These are phyloP conservation scores for Panellus pusillus DNA, from an alignment of 768 basidiomycete genomes.

Conservation along the genomic window DNA sequence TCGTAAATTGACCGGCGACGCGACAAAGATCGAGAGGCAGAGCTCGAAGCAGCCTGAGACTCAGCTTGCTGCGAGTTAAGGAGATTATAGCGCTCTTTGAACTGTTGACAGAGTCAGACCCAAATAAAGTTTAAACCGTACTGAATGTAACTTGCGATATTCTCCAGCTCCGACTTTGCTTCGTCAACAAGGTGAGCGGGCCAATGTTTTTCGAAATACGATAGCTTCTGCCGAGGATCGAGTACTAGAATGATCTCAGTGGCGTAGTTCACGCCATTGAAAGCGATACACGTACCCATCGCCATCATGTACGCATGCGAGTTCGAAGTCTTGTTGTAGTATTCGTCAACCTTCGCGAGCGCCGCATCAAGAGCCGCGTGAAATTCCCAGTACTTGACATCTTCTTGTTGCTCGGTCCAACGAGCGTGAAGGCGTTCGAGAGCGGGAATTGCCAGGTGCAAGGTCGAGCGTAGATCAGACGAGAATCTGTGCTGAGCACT, in stretches of 20 bases:
- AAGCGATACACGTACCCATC: constrained; percentile 27
- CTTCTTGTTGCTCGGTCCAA: constrained; percentile 23
- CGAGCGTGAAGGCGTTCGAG: constrained; percentile 29
- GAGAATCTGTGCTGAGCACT: constrained; percentile 34
- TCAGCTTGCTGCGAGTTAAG: background rate
- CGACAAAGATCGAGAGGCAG: no score
- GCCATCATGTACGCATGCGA: constrained; percentile 32
- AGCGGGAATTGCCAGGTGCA: constrained; percentile 31
- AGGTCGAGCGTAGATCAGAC: constrained; percentile 23
- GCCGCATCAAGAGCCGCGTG: constrained; percentile 26
- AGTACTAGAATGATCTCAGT: constrained; percentile 5
- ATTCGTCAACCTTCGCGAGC: constrained; percentile 31
- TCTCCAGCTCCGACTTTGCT: constrained; percentile 16
- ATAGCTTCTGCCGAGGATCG: constrained; percentile 1
- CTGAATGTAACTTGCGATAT: constrained; percentile 20
- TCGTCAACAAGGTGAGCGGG: constrained; percentile 20
- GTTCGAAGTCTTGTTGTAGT: constrained; percentile 34
- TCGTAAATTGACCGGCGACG: background rate
- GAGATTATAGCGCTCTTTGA: background rate
- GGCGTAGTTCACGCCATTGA: no score
- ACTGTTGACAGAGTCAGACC: background rate
- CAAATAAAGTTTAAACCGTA: background rate
- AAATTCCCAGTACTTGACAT: constrained; percentile 28
- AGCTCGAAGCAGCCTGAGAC: background rate
- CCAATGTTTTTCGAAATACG: constrained; percentile 29